Evolutionary conservation across 164 flowering plant genomes (phyloP), one percentile per base, ranked within the genome.

Genomic region (Berberis vulgaris): DNA sequence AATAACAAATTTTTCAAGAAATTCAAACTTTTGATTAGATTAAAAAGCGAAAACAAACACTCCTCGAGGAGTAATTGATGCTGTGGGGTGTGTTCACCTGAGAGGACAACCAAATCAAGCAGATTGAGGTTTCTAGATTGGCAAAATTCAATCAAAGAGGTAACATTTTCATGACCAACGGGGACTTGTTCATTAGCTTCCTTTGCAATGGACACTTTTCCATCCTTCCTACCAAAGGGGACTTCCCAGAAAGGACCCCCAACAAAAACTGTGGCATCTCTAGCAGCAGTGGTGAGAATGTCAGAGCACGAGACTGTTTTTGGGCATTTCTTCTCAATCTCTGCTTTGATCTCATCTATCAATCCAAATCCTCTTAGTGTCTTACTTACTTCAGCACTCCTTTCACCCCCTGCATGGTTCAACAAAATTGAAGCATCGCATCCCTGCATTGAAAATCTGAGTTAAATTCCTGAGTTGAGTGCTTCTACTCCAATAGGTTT

Each of bases 361-460:
- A 86, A 63, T 54, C 79, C 67, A 45, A 89, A 89, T 43, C 96
- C 98, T 75, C 87, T 80, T 11, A 87, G 55, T 2, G 89, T 69
- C 73, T 72, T 81, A 80, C 90, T 86, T 1, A 68, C 81, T 0
- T 56, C 9, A 0, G 94, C 81, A 3, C 4, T 60, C 69, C 86
- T 80, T 68, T 90, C 97, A 26, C 92, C 82, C 44, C 88, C 90
- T 0, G 59, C 44, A 38, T 79, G 69, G 67, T 79, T 70, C 46
- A 91, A 54, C n/a, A 91, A 73, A 26, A 91, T 68, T 2, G 97
- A 91, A 6, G 75, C 93, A 69, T 91, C 97, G 62, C 97, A 91
- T 38, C 97, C 97, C 96, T 90, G 54, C 1, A 9, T 40, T 40
- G 45, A 4, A 42, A 57, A 57, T 3, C 12, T 3, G 13, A 52